Evolutionary conservation across 148 eudicot genomes (phyloP).

Genomic region (Camellia lanceoleosa): DNA sequence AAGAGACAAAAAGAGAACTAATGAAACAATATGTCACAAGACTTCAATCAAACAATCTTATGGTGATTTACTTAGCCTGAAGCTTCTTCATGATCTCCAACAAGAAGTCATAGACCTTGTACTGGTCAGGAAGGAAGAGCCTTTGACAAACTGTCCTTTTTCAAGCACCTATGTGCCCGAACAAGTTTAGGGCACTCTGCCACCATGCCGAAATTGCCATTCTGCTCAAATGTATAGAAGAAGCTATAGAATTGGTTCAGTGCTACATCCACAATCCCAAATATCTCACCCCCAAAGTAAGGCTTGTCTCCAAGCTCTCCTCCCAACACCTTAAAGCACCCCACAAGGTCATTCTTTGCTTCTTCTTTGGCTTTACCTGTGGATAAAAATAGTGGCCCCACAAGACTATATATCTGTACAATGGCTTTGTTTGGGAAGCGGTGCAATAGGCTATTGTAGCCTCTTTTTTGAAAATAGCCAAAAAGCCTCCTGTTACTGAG

Average conservation of each 20-base stretch:
- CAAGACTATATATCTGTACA: background rate
- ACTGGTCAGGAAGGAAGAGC: background rate
- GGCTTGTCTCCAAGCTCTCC: slow-evolving; percentile 28
- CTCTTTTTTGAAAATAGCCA: too few species aligned
- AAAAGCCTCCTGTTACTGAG: too few species aligned
- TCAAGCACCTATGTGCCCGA: slow-evolving; percentile 37
- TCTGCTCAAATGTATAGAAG: slow-evolving; percentile 16
- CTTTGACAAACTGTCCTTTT: slow-evolving; percentile 38
- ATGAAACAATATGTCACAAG: too few species aligned
- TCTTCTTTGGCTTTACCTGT: slow-evolving; percentile 41
- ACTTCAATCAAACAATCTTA: too few species aligned
- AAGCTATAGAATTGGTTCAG: slow-evolving; percentile 35
- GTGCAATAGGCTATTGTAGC: too few species aligned
- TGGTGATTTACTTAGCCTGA: background rate
- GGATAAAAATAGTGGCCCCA: background rate
- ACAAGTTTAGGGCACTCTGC: slow-evolving; percentile 30
- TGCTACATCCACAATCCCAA: slow-evolving; percentile 31
- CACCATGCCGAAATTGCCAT: slow-evolving; percentile 28
- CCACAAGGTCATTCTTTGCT: slow-evolving; percentile 26
- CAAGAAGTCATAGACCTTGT: background rate
- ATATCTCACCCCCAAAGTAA: slow-evolving; percentile 3
- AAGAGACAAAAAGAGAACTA: too few species aligned
- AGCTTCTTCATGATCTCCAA: background rate
- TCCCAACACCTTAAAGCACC: slow-evolving; percentile 30
- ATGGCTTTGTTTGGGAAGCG: too few species aligned